Evolutionary conservation across 129 eudicot species (phyloP), one percentile per base, ranked within the genome.

Genomic region (Logfia minima): DNA sequence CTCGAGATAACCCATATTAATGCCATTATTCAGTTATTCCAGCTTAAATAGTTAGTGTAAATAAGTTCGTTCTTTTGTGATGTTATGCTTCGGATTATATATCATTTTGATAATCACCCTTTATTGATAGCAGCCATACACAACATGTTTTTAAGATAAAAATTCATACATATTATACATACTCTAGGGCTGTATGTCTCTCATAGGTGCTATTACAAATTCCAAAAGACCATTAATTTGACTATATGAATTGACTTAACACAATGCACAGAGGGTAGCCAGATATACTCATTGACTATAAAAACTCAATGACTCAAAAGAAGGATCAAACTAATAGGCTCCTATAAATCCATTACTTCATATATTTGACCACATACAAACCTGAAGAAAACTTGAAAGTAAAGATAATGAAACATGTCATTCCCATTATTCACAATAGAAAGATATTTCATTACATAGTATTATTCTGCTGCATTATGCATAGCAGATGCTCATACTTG

Each of bases 21-120:
- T 35, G 39, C 37, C 78, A 74, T 21, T 34, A 32, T 21, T 56
- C 28, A 75, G 45, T 28, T 75, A 28, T 64, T 63, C 26, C 60
- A 43, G 26, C 60, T 72, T 31, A 9, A n/a, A 72, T 19, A 72
- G 13, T 56, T 5, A 53, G n/a, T 55, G 77, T 72, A 18, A 32
- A 56, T 31, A 28, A n/a, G 58, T 56, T 55, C 4, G 67, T 51
- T 55, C 23, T 22, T 55, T 32, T n/a, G 52, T 21, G 52, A 72
- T 31, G n/a, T n/a, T 72, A 71, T 11, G 63, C 13, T 71, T 29
- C 2, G 2, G 48, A 26, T 72, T 28, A 4, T 10, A 23, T 60
- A 62, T 24, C 67, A 26, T 26, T 58, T 62, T 62, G 67, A 6
- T 26, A 11, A 22, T 62, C 67, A 24, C 34, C 67, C 2, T 26